These are phyloP conservation scores for Neofusicoccum kwambonambiense DNA, from an alignment of 2,329 filamentous ascomycete genomes.

Conservation along the genomic window DNA sequence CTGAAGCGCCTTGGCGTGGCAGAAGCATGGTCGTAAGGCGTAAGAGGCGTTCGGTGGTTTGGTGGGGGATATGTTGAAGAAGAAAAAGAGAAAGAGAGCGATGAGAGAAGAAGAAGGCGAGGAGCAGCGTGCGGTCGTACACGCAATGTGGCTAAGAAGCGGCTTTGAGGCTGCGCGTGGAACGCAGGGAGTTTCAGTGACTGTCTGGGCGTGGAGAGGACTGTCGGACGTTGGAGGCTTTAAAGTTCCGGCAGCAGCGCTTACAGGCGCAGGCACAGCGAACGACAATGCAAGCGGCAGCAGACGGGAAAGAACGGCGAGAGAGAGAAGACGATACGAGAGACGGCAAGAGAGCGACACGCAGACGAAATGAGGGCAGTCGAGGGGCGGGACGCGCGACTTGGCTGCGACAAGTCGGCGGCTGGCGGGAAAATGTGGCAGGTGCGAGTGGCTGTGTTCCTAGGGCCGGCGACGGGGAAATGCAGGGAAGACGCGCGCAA, in stretches of 20 bases:
- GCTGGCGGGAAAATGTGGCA: neutral
- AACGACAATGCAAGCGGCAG: neutral
- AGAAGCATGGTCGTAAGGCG: constrained; percentile 3
- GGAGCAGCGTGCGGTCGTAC: neutral
- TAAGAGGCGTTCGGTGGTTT: neutral
- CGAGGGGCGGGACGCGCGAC: neutral
- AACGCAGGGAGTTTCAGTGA: constrained; percentile 3
- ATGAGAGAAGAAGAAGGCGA: neutral
- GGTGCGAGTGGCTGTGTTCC: neutral
- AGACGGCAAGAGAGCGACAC: neutral
- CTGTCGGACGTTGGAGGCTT: neutral
- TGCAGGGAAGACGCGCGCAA: constrained; percentile 2
- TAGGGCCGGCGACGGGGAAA: too few species aligned
- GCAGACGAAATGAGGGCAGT: neutral
- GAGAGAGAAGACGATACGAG: neutral
- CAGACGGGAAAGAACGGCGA: neutral
- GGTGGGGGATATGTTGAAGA: neutral
- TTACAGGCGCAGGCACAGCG: neutral
- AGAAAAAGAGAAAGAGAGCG: neutral
- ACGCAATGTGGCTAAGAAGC: neutral
- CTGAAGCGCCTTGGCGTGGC: constrained; percentile 5
- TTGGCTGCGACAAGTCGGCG: neutral
- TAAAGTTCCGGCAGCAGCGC: neutral
- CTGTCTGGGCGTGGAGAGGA: neutral
- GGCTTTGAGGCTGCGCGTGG: neutral